A percentile compares a stretch with the other conserved stretches of the same genome.
These are phyloP conservation scores for Solanum hybrid DNA, from an alignment of 305 asterid genomes.

Conservation along the genomic window DNA sequence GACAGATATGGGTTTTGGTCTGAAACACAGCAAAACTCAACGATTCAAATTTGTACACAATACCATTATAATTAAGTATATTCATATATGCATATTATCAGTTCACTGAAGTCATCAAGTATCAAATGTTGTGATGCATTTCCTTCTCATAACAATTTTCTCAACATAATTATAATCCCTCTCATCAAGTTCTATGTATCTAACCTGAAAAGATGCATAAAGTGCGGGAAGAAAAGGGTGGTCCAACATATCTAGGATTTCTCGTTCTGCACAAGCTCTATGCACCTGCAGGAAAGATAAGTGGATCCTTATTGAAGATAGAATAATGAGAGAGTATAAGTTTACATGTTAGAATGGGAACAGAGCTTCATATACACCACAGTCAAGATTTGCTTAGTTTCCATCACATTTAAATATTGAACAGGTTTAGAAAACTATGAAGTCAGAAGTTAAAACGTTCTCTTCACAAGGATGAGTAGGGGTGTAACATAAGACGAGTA, in stretches of 20 bases:
- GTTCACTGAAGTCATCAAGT: neutral
- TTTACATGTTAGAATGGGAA: neutral
- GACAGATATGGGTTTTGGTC: constrained; percentile 86
- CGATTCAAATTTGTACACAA: neutral
- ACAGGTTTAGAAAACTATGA: neutral
- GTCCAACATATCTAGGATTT: constrained; percentile 88
- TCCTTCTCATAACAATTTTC: neutral
- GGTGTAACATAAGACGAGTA: neutral
- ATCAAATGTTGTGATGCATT: neutral
- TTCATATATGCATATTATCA: neutral
- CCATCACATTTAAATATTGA: neutral
- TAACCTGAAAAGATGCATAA: constrained; percentile 97
- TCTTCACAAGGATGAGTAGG: neutral
- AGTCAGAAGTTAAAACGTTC: neutral
- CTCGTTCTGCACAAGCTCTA: constrained; percentile 98
- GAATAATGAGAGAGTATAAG: neutral
- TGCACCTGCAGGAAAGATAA: constrained; percentile 53
- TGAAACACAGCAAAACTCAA: constrained; percentile 22
- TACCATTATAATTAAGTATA: neutral
- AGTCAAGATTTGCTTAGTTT: neutral
- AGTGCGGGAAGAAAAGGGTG: constrained; percentile 98
- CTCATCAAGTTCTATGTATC: neutral
- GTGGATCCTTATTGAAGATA: neutral
- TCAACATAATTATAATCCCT: neutral
- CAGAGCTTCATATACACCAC: neutral